phyloP scores from a whole-genome alignment of 2,329 filamentous ascomycete genomes.

The Colletotrichum chrysophilum region DNA sequence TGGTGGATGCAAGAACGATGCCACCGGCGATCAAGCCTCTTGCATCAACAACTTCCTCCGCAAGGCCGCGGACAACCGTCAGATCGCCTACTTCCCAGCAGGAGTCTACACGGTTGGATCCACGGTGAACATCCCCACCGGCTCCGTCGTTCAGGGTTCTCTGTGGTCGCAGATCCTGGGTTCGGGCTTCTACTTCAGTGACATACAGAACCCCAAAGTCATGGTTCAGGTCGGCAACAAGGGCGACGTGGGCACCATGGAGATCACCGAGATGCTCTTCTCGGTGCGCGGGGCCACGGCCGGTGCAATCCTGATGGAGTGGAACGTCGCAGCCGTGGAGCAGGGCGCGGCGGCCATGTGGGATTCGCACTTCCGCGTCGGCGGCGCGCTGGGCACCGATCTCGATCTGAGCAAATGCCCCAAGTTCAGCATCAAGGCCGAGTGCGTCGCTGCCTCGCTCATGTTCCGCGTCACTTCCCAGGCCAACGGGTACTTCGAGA shows the following conservation, averaged over 20 bases:
- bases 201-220: constrained; percentile 65
- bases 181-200: constrained; percentile 60
- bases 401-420: constrained; percentile 47
- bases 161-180: constrained; percentile 72
- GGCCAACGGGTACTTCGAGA: constrained; percentile 54
- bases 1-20: constrained; percentile 35
- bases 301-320: constrained; percentile 74
- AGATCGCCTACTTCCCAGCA: constrained; percentile 28
- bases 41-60: constrained; percentile 28
- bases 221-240: constrained; percentile 69
- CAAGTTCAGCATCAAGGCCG: constrained; percentile 32
- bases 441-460: constrained; percentile 48
- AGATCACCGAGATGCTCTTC: constrained; percentile 74
- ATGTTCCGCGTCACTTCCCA: constrained; percentile 46
- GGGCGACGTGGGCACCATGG: constrained; percentile 67
- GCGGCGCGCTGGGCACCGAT: constrained; percentile 54
- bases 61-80: not conserved
- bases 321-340: constrained; percentile 65
- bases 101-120: constrained; percentile 28
- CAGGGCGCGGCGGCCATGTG: constrained; percentile 43
- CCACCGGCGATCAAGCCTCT: constrained; percentile 31
- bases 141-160: constrained; percentile 71
- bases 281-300: constrained; percentile 69
- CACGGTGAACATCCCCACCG: constrained; percentile 55
- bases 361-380: constrained; percentile 37